Conservation (phyloP, 176 grass and related monocot species). For the Dendrocalamus sinicus region DNA sequence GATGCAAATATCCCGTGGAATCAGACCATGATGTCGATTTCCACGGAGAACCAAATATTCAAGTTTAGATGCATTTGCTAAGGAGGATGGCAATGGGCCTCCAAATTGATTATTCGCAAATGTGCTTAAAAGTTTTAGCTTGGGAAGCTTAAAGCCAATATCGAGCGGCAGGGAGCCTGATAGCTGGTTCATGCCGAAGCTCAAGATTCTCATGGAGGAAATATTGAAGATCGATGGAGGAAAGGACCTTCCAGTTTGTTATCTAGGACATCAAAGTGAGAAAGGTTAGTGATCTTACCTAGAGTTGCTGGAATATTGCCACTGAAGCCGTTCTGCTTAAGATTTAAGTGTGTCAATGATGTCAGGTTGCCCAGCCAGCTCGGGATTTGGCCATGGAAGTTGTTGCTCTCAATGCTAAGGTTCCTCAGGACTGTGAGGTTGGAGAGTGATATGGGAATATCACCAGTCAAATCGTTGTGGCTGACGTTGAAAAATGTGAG, state of each 20-base stretch:
- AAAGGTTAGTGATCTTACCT: background rate
- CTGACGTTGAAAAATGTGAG: background rate
- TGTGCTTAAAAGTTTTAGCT: background rate
- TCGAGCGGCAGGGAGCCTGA: slow-evolving; percentile 22
- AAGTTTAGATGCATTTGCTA: slow-evolving; percentile 28
- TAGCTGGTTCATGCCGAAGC: background rate
- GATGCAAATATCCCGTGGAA: slow-evolving; percentile 38
- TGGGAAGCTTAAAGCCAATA: slow-evolving; percentile 32
- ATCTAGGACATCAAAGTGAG: background rate
- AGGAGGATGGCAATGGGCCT: slow-evolving; percentile 21
- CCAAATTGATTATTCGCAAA: background rate
- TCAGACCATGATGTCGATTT: slow-evolving; percentile 15
- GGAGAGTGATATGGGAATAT: background rate
- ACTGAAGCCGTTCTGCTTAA: background rate
- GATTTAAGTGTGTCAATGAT: slow-evolving; percentile 10
- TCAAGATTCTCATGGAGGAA: background rate
- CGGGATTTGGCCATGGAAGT: background rate
- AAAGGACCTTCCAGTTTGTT: slow-evolving; percentile 15
- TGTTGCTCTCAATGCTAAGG: background rate
- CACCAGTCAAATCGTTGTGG: background rate
- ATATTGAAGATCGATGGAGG: slow-evolving; percentile 33
- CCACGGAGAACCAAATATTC: background rate
- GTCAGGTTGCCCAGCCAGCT: slow-evolving; percentile 37
- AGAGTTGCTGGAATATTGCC: slow-evolving; percentile 25
- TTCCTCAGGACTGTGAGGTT: background rate